Base-by-base conservation (phyloP, 2,329 filamentous ascomycete species). In the Trichocomaceae sp. region DNA sequence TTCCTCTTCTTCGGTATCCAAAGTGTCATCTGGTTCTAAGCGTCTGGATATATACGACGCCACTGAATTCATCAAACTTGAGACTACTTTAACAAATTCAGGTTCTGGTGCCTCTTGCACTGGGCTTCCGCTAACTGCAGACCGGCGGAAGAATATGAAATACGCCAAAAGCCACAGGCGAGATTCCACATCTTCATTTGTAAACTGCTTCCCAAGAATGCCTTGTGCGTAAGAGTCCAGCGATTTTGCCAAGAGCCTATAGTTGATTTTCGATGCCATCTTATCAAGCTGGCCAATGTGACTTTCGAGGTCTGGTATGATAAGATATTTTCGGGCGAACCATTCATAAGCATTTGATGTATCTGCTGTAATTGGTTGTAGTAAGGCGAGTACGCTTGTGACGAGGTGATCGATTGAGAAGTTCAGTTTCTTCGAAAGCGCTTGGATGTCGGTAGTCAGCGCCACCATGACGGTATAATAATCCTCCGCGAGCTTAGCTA, bases 161-260 rank as follows among this genome's bases (percentile, higher is more conserved):
- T 82, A 79, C 22, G 79, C 76, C 42, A 86, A 71, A 8, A 86
- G 69, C 74, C 81, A 83, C 17, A 83, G 65, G 15, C 78, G 75
- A 56, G 68, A 69, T 42, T 74, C 68, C 9, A 66, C 64, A 57
- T 72, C 69, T 22, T 68, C 64, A 29, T 71, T 50, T 61, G 61
- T 52, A 57, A 69, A 58, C 17, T 67, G 64, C 37, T 41, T 56
- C 17, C 42, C 39, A 20, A 15, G n/a, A 5, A 47, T 37, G 5
- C 59, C 61, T 29, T 63, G 65, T 61, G 65, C 72, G 58, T 61
- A 57, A 52, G 65, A 57, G 17, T 66, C 65, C 52, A 77, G 59
- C 2, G 70, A 69, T 39, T 67, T 67, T 5, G 72, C 69, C 23
- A 78, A 62, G 45, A 79, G 63, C 57, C 78, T 78, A 60, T 79